Base-by-base conservation (phyloP, 2,329 filamentous ascomycete genomes). In the Gaeumannomyces tritici region DNA sequence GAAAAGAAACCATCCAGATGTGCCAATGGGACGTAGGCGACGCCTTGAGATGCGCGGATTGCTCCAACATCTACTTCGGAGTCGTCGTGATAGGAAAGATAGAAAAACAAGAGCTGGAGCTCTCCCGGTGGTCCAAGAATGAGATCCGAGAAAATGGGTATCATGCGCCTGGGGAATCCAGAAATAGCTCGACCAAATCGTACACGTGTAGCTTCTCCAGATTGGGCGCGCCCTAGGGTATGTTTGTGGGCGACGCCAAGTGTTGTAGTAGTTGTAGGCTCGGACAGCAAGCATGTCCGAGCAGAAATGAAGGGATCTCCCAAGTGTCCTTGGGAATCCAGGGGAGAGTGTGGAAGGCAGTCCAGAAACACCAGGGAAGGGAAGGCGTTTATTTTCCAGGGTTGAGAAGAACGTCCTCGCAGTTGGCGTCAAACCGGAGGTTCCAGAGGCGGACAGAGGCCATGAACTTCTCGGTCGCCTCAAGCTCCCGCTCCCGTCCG, bases 341-440 rank as follows among this genome's bases (percentile, higher is more conserved):
- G 35, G 29, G 54, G 26, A 28, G 31, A 15, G 51, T 54, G 57
- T 54, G 31, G 59, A 29, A 57, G 62, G 24, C 33, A 31, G 31
- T 7, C 31, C 7, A 8, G 12, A 33, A 33, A 33, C 9, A 33
- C 31, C 9, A 33, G 3, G 31, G 31, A 33, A 13, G 12, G 62
- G n/a, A 21, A 26, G 26, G 28, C 61, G 62, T 71, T 71, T 82
- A 87, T 70, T 78, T 75, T 68, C 80, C 81, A 55, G 86, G 86
- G 70, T 81, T 79, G 68, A 77, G 77, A 64, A 98, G 80, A 68
- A 98, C 93, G 31, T 93, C 90, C 70, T 96, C 91, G 77, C 92
- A 96, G 80, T 98, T 97, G 74, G 90, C 91, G 71, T 97, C 92
- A 75, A 97, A 99, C 58, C 93, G 89, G 77, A 96, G 86, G 74